A percentile compares a stretch with the other conserved stretches of the same genome.
phyloP scores from a whole-genome alignment of 192 early-diverging fungal genomes.

The Spizellomyces sp. region DNA sequence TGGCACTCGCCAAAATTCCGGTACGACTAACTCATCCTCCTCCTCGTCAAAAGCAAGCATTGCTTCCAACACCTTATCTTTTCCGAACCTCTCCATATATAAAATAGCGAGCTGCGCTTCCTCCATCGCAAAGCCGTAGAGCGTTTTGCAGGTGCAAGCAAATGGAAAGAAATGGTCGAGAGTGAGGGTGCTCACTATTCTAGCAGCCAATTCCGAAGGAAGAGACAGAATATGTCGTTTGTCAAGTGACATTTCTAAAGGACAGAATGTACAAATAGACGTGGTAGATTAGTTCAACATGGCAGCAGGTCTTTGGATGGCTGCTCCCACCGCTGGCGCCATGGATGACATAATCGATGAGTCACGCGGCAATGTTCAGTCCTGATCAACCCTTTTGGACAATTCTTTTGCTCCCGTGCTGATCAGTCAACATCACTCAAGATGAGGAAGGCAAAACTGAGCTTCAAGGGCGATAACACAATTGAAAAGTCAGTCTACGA shows the following conservation, averaged over 20 bases:
- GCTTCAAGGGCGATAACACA: slow-evolving; percentile 64
- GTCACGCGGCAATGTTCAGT: too few relatives aligned
- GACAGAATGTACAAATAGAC: background rate
- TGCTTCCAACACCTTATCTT: background rate
- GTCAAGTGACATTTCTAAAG: background rate
- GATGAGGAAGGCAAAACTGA: slow-evolving; percentile 49
- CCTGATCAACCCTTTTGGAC: too few relatives aligned
- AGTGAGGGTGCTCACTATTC: slow-evolving; percentile 1
- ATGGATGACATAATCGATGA: too few relatives aligned
- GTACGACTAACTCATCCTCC: background rate
- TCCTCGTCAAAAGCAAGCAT: background rate
- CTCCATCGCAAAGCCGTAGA: background rate
- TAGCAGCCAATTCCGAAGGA: background rate
- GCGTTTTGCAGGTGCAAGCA: background rate
- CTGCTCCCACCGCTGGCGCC: too few relatives aligned
- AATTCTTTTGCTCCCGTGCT: too few relatives aligned
- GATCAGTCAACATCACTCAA: background rate
- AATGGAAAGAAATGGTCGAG: background rate
- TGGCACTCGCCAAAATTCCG: slow-evolving; percentile 3
- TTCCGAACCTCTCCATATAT: slow-evolving; percentile 1
- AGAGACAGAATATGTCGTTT: background rate
- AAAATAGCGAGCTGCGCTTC: background rate
- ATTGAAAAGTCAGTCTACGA: slow-evolving; percentile 46
- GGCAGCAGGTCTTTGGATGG: too few relatives aligned
- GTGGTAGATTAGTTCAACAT: too few relatives aligned